A percentile compares a stretch with the other conserved stretches of the same genome.
Conservation (phyloP, 2,329 filamentous ascomycete genomes). For the Pyrenochaeta sp. region DNA sequence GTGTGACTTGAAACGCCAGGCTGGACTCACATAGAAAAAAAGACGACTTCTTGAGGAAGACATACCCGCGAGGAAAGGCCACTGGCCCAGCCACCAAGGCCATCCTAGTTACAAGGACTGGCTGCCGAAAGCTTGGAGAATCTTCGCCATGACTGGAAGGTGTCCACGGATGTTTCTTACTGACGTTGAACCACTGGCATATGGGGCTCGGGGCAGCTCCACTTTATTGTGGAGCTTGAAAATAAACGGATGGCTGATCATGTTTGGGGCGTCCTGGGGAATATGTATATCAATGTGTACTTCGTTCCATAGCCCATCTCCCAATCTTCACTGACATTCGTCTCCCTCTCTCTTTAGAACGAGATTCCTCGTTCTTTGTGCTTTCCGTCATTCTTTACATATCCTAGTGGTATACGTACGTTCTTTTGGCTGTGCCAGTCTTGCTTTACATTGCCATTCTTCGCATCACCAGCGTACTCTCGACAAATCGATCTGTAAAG, state of each 20-base stretch:
- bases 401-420: conserved; percentile 18
- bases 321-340: conserved; percentile 18
- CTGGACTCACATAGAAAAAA: conserved; percentile 14
- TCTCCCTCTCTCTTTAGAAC: conserved; percentile 13
- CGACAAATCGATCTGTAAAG: neutral
- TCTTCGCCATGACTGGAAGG: conserved; percentile 13
- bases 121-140: conserved; percentile 14
- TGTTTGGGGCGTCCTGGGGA: conserved; percentile 8
- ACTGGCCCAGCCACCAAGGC: conserved; percentile 9
- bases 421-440: conserved; percentile 25
- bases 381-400: conserved; percentile 13
- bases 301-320: conserved; percentile 7
- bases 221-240: conserved; percentile 9
- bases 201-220: conserved; percentile 4
- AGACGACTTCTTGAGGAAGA: conserved; percentile 3
- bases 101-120: conserved; percentile 4
- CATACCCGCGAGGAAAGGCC: conserved; percentile 4
- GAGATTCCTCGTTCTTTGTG: conserved; percentile 7
- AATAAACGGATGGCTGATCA: conserved; percentile 18
- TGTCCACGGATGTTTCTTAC: conserved; percentile 7
- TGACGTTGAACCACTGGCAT: conserved; percentile 19
- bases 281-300: conserved; percentile 17
- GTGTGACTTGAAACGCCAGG: conserved; percentile 15
- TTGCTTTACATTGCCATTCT: conserved; percentile 1
- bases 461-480: neutral